These are phyloP conservation scores for Cryptococcus hybrid DNA, from an alignment of 1,284 basidiomycete species.

Conservation along the genomic window DNA sequence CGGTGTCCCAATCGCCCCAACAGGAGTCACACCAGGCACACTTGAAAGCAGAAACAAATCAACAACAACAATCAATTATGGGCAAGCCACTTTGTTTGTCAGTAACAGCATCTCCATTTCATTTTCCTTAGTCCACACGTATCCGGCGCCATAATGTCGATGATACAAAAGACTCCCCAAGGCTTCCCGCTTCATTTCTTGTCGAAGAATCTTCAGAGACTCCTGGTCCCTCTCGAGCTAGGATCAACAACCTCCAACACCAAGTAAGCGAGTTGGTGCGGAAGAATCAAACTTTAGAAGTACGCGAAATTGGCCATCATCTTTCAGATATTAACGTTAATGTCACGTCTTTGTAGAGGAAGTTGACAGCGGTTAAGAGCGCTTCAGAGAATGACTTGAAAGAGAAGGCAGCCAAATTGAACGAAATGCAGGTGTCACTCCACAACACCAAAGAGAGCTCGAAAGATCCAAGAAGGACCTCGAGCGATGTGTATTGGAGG, in stretches of 20 bases:
- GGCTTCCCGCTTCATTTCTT: conserved; percentile 7
- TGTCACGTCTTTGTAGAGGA: conserved; percentile 1
- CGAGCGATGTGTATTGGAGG: conserved; percentile 20
- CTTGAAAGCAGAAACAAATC: no score
- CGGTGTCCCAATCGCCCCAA: no score
- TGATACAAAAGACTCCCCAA: conserved; percentile 11
- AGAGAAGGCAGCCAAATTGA: background rate
- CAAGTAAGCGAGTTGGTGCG: conserved; percentile 40
- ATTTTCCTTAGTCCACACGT: no score
- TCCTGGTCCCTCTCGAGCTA: conserved; percentile 30
- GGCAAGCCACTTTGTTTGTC: no score
- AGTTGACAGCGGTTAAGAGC: conserved; percentile 9
- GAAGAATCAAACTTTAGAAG: conserved; percentile 29
- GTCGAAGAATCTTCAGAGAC: conserved; percentile 26
- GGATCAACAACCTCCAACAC: conserved; percentile 29
- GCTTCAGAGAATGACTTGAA: background rate
- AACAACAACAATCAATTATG: no score
- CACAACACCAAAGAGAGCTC: conserved; percentile 19
- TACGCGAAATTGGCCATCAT: conserved; percentile 7
- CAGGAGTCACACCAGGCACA: no score
- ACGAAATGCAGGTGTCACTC: background rate
- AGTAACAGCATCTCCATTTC: no score
- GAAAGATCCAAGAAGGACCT: conserved; percentile 17
- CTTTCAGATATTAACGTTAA: conserved; percentile 2
- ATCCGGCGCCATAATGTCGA: background rate